These are phyloP conservation scores for Tylopilus orsonianus DNA, from an alignment of 1,284 basidiomycete genomes.

Conservation along the genomic window DNA sequence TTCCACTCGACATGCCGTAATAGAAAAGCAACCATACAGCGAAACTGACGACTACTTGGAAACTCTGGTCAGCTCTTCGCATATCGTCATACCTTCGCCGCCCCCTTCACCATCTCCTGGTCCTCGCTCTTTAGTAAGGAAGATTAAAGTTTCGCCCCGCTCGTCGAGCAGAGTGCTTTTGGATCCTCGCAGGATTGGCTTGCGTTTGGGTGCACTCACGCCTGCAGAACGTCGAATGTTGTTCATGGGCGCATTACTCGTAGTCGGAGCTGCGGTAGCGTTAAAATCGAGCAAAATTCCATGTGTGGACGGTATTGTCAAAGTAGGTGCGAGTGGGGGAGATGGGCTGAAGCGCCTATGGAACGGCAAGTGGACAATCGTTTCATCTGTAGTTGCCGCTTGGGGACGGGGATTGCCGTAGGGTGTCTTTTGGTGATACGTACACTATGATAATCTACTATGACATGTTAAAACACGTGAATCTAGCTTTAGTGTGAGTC, in stretches of 20 bases:
- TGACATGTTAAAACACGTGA: background rate
- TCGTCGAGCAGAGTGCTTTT: slow-evolving; percentile 29
- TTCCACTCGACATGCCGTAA: background rate
- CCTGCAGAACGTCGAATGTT: slow-evolving; percentile 46
- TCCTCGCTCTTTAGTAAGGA: slow-evolving; percentile 15
- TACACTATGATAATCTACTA: background rate
- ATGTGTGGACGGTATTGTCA: slow-evolving; percentile 21
- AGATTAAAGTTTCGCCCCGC: slow-evolving; percentile 11
- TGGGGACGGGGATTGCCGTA: slow-evolving; percentile 31
- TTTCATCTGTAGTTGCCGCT: slow-evolving; percentile 28
- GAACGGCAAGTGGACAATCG: slow-evolving; percentile 26
- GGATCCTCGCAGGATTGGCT: slow-evolving; percentile 22
- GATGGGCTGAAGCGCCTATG: slow-evolving; percentile 28
- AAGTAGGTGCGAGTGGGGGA: slow-evolving; percentile 12
- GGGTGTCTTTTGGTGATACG: background rate
- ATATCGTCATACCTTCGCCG: slow-evolving; percentile 52
- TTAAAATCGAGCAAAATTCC: slow-evolving; percentile 32
- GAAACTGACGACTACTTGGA: slow-evolving; percentile 57
- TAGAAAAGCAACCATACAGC: slow-evolving; percentile 14
- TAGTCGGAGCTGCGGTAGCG: slow-evolving; percentile 66
- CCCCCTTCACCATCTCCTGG: slow-evolving; percentile 24
- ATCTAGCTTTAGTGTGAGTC: slow-evolving; percentile 6
- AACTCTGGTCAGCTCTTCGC: slow-evolving; percentile 55
- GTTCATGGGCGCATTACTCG: slow-evolving; percentile 61
- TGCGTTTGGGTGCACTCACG: slow-evolving; percentile 31